These are phyloP conservation scores for Dioscorea alata DNA, from an alignment of 106 monocot species.

Conservation along the genomic window DNA sequence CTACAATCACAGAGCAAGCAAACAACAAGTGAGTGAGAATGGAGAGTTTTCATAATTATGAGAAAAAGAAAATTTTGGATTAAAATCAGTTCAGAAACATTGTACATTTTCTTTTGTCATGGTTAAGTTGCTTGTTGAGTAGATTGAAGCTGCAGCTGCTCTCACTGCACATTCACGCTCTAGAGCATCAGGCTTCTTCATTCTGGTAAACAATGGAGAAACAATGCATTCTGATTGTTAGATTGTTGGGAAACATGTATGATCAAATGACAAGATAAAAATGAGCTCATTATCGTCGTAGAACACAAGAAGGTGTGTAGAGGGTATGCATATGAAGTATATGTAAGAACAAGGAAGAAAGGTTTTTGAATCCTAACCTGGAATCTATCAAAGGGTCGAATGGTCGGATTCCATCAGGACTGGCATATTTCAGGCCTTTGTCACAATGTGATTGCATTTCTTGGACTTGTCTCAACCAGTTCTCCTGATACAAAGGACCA, in stretches of 20 bases:
- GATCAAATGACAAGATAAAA: too few relatives aligned
- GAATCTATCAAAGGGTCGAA: conserved; percentile 21
- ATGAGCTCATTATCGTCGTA: too few relatives aligned
- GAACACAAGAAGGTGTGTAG: too few relatives aligned
- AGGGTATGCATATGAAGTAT: too few relatives aligned
- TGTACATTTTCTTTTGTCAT: conserved; percentile 9
- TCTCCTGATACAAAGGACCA: conserved; percentile 42
- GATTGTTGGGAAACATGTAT: too few relatives aligned
- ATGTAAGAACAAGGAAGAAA: too few relatives aligned
- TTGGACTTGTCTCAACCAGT: conserved; percentile 67
- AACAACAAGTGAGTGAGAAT: too few relatives aligned
- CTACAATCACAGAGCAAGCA: too few relatives aligned
- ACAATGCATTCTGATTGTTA: too few relatives aligned
- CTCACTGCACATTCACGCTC: conserved; percentile 6
- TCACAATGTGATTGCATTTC: conserved; percentile 78
- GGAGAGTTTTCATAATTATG: too few relatives aligned
- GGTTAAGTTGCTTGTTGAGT: conserved; percentile 8
- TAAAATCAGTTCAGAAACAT: too few relatives aligned
- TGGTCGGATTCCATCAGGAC: conserved; percentile 12
- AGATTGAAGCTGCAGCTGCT: conserved; percentile 12
- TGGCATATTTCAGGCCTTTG: conserved; percentile 49
- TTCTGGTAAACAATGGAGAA: conserved; percentile 15
- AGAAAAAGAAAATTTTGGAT: too few relatives aligned
- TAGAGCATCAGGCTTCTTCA: conserved; percentile 26
- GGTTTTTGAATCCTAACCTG: conserved; percentile 21